Evolutionary conservation across 2,329 filamentous ascomycete species (phyloP).

Genomic region (Macroventuria anomochaeta): DNA sequence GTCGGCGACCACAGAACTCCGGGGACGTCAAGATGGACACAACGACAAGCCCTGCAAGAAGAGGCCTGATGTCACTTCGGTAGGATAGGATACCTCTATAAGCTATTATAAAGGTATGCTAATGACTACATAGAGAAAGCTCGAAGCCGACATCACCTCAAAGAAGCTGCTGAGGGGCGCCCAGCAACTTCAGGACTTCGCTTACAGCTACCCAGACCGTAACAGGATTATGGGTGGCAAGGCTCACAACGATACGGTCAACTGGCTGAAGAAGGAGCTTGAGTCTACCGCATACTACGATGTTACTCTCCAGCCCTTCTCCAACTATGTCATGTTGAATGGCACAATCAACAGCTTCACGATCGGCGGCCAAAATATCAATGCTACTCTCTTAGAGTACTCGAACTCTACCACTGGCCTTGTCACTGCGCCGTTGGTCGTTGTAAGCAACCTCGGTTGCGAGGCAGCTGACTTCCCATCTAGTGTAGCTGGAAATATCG

Average conservation of each 20-base stretch:
- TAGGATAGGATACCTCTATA: conserved; percentile 6
- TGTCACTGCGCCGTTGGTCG: conserved; percentile 33
- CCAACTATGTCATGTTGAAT: conserved; percentile 28
- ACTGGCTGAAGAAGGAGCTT: conserved; percentile 44
- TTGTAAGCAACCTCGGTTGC: conserved; percentile 43
- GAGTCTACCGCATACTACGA: conserved; percentile 48
- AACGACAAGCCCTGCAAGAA: conserved; percentile 23
- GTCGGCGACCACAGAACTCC: conserved; percentile 22
- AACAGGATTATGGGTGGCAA: conserved; percentile 49
- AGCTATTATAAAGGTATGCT: conserved; percentile 4
- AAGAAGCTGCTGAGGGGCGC: conserved; percentile 39
- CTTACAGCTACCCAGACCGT: conserved; percentile 45
- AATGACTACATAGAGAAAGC: conserved; percentile 27
- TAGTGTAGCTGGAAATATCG: conserved; percentile 67
- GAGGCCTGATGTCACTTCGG: conserved; percentile 33
- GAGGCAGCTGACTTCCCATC: conserved; percentile 66
- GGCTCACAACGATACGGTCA: conserved; percentile 51
- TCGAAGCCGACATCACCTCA: conserved; percentile 36
- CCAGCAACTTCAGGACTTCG: conserved; percentile 46
- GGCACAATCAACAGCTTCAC: conserved; percentile 30
- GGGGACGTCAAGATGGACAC: conserved; percentile 20
- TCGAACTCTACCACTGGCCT: conserved; percentile 33
- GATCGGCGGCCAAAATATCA: conserved; percentile 23
- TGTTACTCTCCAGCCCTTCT: conserved; percentile 41
- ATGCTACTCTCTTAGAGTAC: conserved; percentile 32